Percentiles rank a stretch among this genome's conserved stretches.
phyloP scores from a whole-genome alignment of 2,329 filamentous ascomycete genomes.

The Neopestalotiopsis sp. region DNA sequence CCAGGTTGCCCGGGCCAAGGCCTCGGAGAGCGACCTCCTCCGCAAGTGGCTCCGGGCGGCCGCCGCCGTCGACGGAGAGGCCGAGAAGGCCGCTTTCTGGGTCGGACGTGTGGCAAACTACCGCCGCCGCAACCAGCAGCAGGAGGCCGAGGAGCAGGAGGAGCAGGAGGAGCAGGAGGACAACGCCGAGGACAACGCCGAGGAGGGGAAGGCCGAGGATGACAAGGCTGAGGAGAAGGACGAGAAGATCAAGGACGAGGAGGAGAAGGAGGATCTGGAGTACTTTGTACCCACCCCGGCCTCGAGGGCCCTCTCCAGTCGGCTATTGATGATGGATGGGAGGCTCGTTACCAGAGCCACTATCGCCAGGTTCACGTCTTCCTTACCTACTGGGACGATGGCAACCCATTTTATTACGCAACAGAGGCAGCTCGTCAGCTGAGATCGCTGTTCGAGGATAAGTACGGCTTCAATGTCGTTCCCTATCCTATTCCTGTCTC shows the following conservation, averaged over 20 bases:
- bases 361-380: slow-evolving; percentile 17
- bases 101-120: no score
- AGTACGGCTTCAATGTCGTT: slow-evolving; percentile 17
- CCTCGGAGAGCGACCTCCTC: background rate
- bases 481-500: slow-evolving; percentile 13
- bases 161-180: no score
- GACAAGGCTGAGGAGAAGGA: no score
- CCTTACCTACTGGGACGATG: slow-evolving; percentile 18
- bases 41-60: background rate
- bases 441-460: background rate
- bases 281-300: no score
- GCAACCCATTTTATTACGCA: background rate
- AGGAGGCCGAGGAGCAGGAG: no score
- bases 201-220: no score
- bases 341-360: background rate
- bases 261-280: no score
- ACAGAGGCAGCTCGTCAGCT: slow-evolving; percentile 11
- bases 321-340: slow-evolving; percentile 3
- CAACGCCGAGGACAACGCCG: no score
- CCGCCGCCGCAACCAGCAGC: no score
- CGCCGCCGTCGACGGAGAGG: background rate
- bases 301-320: background rate
- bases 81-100: background rate
- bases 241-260: no score
- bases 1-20: background rate